phyloP scores from a whole-genome alignment of 345 rosid species.

The Eucalyptus curtisii region DNA sequence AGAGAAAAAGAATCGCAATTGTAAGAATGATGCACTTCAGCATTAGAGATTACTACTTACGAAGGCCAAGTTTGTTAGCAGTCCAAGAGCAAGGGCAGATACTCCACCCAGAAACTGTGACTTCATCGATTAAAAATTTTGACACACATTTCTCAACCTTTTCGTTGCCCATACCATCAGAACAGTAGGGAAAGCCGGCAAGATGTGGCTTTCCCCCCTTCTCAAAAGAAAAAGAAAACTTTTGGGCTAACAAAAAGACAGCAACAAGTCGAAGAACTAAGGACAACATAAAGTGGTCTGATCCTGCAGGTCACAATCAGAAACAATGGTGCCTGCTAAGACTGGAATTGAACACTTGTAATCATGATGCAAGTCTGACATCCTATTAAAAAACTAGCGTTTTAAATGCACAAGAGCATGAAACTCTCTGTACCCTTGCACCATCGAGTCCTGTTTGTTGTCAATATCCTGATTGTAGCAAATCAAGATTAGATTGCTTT shows the following conservation, averaged over 20 bases:
- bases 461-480: background rate
- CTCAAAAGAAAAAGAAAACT: background rate
- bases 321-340: background rate
- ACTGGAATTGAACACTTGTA: background rate
- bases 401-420: background rate
- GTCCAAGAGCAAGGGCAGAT: slow-evolving; percentile 84
- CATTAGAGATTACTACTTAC: slow-evolving; percentile 17
- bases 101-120: slow-evolving; percentile 76
- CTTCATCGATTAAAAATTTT: slow-evolving; percentile 64
- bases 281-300: background rate
- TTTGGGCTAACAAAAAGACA: background rate
- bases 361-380: background rate
- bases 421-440: background rate
- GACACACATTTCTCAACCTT: slow-evolving; percentile 58
- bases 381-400: background rate
- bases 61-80: slow-evolving; percentile 77
- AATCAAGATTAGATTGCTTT: background rate
- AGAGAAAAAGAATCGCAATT: background rate
- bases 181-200: slow-evolving; percentile 76
- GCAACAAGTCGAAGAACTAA: background rate
- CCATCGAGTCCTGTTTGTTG: background rate
- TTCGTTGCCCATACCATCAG: slow-evolving; percentile 69
- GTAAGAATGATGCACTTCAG: background rate
- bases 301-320: background rate
- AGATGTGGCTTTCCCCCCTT: slow-evolving; percentile 70